A percentile compares a stretch with the other conserved stretches of the same genome.
Conservation (phyloP, 352 stramenopile genomes). For the Globisporangium spiculum region DNA sequence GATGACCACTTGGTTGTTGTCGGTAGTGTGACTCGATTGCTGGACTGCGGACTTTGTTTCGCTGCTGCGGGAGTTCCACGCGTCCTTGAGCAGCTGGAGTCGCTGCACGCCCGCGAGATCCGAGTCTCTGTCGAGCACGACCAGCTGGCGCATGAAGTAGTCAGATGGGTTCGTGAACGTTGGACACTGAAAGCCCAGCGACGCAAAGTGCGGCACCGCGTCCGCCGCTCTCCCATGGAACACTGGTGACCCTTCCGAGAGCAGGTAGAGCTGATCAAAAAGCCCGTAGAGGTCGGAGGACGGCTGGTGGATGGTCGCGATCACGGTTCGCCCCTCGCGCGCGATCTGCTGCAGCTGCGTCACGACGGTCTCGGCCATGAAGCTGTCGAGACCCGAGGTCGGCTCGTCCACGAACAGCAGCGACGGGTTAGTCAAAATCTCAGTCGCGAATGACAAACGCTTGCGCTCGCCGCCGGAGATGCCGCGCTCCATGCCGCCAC, state of each 20-base stretch:
- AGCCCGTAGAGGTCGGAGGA: constrained; percentile 55
- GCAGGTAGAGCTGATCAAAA: constrained; percentile 60
- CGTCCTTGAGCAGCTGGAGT: constrained; percentile 31
- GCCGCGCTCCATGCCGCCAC: constrained; percentile 36
- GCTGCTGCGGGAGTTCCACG: constrained; percentile 22
- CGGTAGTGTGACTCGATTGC: too few species aligned
- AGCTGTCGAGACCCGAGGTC: constrained; percentile 61
- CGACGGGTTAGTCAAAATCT: constrained; percentile 75
- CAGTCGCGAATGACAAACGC: constrained; percentile 67
- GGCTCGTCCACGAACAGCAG: constrained; percentile 87
- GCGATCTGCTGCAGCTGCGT: constrained; percentile 66
- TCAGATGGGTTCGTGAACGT: constrained; percentile 60
- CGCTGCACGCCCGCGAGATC: constrained; percentile 27
- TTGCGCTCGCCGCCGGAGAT: too few species aligned
- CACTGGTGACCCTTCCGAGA: constrained; percentile 44
- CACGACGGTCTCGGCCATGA: constrained; percentile 49
- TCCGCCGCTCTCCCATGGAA: constrained; percentile 57
- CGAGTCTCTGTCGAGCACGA: constrained; percentile 38
- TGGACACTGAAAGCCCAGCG: constrained; percentile 48
- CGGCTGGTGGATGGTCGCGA: constrained; percentile 90
- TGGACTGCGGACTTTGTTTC: too few species aligned
- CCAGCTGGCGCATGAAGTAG: constrained; percentile 62
- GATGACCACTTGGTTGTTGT: background rate
- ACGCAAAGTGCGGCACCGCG: constrained; percentile 53
- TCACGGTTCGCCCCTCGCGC: constrained; percentile 78